Evolutionary conservation across 345 rosid species (phyloP).

Genomic region (Sonneratia caseolaris): DNA sequence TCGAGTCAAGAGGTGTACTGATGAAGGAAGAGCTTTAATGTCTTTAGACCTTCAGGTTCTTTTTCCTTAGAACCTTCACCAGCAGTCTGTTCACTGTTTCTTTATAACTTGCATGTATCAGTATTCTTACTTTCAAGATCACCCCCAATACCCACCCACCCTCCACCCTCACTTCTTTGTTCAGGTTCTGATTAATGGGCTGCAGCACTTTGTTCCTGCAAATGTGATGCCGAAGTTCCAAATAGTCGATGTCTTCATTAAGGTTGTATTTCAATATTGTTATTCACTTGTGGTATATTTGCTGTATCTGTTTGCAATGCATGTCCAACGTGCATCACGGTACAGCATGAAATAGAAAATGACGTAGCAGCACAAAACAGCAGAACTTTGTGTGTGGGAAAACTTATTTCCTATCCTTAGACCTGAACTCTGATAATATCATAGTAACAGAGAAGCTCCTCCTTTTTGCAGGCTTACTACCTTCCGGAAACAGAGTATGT

Average conservation of each 20-base stretch:
- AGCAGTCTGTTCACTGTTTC: not conserved
- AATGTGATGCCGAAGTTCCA: slow-evolving; percentile 75
- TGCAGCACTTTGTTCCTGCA: slow-evolving; percentile 64
- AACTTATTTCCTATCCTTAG: not conserved
- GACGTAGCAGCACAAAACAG: not conserved
- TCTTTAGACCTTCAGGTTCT: slow-evolving; percentile 87
- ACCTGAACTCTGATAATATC: not conserved
- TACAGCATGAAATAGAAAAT: not conserved
- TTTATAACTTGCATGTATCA: not conserved
- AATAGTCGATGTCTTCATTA: slow-evolving; percentile 71
- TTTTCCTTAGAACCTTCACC: not conserved
- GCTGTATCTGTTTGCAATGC: not conserved
- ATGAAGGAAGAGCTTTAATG: slow-evolving; percentile 97
- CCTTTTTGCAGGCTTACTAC: slow-evolving; percentile 63
- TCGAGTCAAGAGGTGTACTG: slow-evolving; percentile 80
- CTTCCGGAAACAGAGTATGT: slow-evolving; percentile 93
- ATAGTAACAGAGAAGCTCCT: not conserved
- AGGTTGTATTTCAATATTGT: slow-evolving; percentile 29
- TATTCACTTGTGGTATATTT: not conserved
- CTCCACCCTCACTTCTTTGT: not conserved
- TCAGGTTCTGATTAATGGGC: slow-evolving; percentile 86
- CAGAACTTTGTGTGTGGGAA: not conserved
- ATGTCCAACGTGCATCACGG: too few species aligned
- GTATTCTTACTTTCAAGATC: not conserved
- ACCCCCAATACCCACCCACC: not conserved